Percentiles rank a stretch among this genome's conserved stretches.
phyloP scores from a whole-genome alignment of 768 basidiomycete species.

The Psilocybe azurescens region DNA sequence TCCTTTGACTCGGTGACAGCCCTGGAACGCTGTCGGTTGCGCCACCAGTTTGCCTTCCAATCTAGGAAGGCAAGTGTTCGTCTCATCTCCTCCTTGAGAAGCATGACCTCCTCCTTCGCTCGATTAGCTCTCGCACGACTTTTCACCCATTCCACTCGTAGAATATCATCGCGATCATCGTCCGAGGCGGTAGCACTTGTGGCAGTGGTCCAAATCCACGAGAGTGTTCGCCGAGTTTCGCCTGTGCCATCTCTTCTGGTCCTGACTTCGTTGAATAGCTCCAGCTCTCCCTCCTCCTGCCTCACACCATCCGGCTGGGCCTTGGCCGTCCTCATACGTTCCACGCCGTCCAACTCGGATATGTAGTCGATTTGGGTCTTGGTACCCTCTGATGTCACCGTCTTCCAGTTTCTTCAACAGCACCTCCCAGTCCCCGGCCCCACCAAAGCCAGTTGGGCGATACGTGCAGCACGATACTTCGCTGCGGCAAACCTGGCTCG shows the following conservation, averaged over 20 bases:
- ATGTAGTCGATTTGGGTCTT: conserved; percentile 5
- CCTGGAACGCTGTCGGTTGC: background rate
- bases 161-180: conserved; percentile 18
- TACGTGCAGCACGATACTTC: conserved; percentile 13
- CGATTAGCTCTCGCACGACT: conserved; percentile 14
- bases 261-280: conserved; percentile 2
- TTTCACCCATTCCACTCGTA: conserved; percentile 28
- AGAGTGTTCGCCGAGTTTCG: conserved; percentile 1
- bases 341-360: background rate
- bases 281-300: too few species aligned
- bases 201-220: conserved; percentile 8
- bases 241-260: conserved; percentile 10
- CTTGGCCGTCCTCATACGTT: conserved; percentile 2
- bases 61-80: background rate
- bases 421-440: conserved; percentile 15
- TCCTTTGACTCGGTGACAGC: background rate
- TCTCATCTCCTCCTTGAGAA: conserved; percentile 24
- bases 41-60: conserved; percentile 3
- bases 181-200: background rate
- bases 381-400: conserved; percentile 16
- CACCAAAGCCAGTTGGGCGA: conserved; percentile 5
- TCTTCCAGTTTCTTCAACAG: conserved; percentile 1
- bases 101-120: conserved; percentile 26
- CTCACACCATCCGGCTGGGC: background rate
- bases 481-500: conserved; percentile 4